Conservation (phyloP, 192 early-diverging fungal genomes). For the Linderina pennispora region DNA sequence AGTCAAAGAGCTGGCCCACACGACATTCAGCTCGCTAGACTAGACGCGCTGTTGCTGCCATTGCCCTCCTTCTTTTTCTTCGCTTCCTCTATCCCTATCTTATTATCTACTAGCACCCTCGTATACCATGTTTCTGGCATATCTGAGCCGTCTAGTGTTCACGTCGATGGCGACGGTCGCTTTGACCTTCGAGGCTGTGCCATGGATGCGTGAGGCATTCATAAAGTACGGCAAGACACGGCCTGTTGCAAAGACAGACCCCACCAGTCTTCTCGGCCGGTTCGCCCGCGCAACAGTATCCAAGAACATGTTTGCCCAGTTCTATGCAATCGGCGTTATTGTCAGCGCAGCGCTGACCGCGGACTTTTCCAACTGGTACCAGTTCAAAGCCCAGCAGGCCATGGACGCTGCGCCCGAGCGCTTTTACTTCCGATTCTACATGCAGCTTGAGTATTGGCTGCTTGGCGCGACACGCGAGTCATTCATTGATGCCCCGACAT, state of each 20-base stretch:
- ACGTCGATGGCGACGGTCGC: conserved; percentile 14
- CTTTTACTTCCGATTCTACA: not conserved
- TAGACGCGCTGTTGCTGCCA: not conserved
- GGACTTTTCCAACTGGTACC: conserved; percentile 8
- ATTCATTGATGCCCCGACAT: not conserved
- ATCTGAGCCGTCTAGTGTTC: conserved; percentile 9
- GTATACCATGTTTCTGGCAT: not conserved
- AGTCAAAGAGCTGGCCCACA: too few species aligned
- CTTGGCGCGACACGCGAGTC: not conserved
- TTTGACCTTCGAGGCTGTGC: conserved; percentile 21
- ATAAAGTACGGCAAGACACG: conserved; percentile 39
- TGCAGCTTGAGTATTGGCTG: not conserved
- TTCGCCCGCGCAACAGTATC: conserved; percentile 18
- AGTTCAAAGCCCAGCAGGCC: not conserved
- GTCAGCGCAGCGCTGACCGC: conserved; percentile 8
- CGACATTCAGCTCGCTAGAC: too few species aligned
- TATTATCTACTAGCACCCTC: too few species aligned
- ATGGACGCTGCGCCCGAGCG: not conserved
- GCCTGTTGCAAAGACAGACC: not conserved
- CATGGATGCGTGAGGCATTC: conserved; percentile 40
- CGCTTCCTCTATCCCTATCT: too few species aligned
- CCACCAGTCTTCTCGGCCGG: not conserved
- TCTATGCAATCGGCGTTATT: conserved; percentile 20
- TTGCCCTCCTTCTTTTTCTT: not conserved
- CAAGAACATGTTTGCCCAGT: conserved; percentile 32